Evolutionary conservation across 352 stramenopile genomes (phyloP).

Genomic region (Phytophthora sansomeana): DNA sequence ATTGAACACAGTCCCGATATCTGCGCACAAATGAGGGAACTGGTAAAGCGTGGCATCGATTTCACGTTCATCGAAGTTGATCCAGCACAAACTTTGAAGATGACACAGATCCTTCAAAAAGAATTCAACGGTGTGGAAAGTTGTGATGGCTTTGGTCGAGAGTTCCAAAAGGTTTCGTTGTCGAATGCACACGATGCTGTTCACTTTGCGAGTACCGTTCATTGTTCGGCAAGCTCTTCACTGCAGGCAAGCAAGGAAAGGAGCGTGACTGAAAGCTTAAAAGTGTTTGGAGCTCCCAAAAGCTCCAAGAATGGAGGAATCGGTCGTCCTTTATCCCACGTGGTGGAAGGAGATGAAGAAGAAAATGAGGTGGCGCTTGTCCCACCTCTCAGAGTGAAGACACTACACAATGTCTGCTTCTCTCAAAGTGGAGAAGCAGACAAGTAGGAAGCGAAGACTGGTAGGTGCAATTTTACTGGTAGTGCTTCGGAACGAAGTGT

Average conservation of each 20-base stretch:
- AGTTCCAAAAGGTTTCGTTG: conserved; percentile 37
- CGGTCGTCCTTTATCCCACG: not conserved
- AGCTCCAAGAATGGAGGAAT: conserved; percentile 7
- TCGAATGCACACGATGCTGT: conserved; percentile 13
- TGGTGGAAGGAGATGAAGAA: conserved; percentile 23
- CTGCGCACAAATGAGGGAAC: conserved; percentile 40
- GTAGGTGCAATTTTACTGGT: no score
- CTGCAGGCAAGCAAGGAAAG: conserved; percentile 26
- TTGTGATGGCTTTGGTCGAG: conserved; percentile 16
- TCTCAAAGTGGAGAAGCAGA: no score
- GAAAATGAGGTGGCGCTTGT: not conserved
- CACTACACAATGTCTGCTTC: no score
- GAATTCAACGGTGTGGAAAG: conserved; percentile 26
- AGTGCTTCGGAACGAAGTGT: no score
- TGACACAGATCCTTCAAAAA: conserved; percentile 37
- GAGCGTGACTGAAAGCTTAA: conserved; percentile 10
- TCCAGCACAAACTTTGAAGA: conserved; percentile 36
- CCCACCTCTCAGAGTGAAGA: not conserved
- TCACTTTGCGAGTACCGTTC: conserved; percentile 28
- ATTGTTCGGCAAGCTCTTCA: conserved; percentile 33
- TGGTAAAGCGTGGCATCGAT: conserved; percentile 43
- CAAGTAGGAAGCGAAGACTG: no score
- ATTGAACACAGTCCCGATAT: conserved; percentile 45
- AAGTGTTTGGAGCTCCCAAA: conserved; percentile 1
- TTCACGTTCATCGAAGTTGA: conserved; percentile 49